These are phyloP conservation scores for Dentipellis fragilis DNA, from an alignment of 768 basidiomycete genomes.

Conservation along the genomic window DNA sequence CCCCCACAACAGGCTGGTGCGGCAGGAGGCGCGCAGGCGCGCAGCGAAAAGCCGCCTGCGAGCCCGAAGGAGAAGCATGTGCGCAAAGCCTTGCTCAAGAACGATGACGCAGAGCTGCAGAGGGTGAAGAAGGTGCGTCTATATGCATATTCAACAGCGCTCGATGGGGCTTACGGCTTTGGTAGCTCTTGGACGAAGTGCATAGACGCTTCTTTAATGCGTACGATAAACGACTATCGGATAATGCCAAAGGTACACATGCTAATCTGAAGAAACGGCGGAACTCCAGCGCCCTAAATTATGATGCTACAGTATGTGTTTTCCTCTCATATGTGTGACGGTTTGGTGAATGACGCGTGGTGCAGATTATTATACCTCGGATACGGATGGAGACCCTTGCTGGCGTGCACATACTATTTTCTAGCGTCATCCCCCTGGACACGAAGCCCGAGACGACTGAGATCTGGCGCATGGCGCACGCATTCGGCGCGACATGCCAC, in stretches of 20 bases:
- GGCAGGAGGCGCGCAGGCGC: neutral
- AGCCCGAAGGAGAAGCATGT: constrained; percentile 32
- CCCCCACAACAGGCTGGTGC: neutral
- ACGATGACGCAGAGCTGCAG: constrained; percentile 75
- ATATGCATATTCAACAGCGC: neutral
- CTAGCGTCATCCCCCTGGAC: constrained; percentile 90
- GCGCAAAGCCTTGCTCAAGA: constrained; percentile 74
- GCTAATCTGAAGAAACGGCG: constrained; percentile 17
- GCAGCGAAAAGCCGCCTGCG: constrained; percentile 7
- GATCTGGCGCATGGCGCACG: constrained; percentile 76
- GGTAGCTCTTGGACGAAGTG: constrained; percentile 71
- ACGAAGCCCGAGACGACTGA: constrained; percentile 69
- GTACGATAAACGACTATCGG: constrained; percentile 36
- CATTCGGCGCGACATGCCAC: constrained; percentile 81
- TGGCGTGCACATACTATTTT: constrained; percentile 81
- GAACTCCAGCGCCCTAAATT: constrained; percentile 19
- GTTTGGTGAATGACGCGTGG: neutral
- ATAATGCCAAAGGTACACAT: constrained; percentile 21
- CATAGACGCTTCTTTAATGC: constrained; percentile 68
- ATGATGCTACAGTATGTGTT: constrained; percentile 73
- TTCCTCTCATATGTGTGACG: neutral
- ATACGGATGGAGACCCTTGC: constrained; percentile 70
- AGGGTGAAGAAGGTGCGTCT: constrained; percentile 61
- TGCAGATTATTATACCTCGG: constrained; percentile 74
- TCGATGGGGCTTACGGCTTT: neutral